Conservation (phyloP, 1,284 basidiomycete species). For the Pholiota adiposa region DNA sequence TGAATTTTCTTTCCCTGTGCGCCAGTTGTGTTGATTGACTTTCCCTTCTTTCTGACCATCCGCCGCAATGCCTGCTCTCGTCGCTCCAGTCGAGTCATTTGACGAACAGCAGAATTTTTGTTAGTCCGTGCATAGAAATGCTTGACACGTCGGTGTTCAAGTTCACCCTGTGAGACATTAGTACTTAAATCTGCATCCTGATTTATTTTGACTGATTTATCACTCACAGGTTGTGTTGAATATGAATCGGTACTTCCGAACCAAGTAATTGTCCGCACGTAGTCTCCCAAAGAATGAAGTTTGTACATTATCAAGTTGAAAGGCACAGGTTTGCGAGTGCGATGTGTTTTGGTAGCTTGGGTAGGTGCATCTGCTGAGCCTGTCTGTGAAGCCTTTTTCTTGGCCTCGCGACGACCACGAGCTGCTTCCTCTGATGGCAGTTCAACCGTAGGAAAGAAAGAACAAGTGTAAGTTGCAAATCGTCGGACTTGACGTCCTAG, state of each 20-base stretch:
- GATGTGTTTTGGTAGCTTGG: not conserved
- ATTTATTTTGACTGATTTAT: too few species aligned
- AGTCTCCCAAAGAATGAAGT: constrained; percentile 30
- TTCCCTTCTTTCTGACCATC: not conserved
- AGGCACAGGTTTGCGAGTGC: not conserved
- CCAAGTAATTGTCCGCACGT: constrained; percentile 19
- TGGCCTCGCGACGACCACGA: not conserved
- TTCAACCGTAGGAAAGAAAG: constrained; percentile 22
- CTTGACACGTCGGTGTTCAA: constrained; percentile 34
- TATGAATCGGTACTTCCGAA: constrained; percentile 28
- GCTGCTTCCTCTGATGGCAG: constrained; percentile 21
- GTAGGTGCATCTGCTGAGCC: not conserved
- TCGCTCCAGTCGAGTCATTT: not conserved
- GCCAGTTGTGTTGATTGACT: not conserved
- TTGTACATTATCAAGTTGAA: constrained; percentile 19
- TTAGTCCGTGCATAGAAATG: constrained; percentile 23
- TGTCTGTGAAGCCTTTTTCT: not conserved
- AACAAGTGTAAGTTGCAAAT: constrained; percentile 22
- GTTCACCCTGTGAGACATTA: constrained; percentile 31
- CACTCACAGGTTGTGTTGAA: constrained; percentile 26
- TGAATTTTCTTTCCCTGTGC: not conserved
- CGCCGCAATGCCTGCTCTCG: not conserved
- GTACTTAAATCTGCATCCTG: constrained; percentile 1
- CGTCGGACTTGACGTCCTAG: constrained; percentile 24
- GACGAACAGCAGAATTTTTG: not conserved